Evolutionary conservation across 1,284 basidiomycete genomes (phyloP), one percentile per base, ranked within the genome.

Genomic region (Papiliotrema fonsecae): DNA sequence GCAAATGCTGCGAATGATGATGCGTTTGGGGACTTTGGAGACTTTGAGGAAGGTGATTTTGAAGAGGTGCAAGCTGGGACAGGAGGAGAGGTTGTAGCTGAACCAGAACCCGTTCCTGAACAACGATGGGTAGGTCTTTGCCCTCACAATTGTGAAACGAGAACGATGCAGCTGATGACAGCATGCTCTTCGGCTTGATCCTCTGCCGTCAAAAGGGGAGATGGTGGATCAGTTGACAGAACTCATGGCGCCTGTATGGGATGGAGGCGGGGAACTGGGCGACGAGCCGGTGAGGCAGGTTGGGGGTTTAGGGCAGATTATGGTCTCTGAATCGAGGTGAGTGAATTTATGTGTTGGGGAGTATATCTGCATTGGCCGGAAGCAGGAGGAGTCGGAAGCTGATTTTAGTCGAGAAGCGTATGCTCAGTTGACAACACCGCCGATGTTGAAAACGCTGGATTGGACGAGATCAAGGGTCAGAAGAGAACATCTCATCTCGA

Each of bases 401-500:
- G 27, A 32, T 22, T 13, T 30, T 68, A 91, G 88, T 67, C 88
- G 88, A 45, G 78, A 84, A 54, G 72, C 88, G 44, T 88, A 88
- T 73, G 81, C 83, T 47, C 78, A 80, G 53, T 84, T 56, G 76
- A 70, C 67, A 1, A 67, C 67, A 5, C 58, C 71, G 2, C 69
- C 75, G 1, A 61, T 71, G 9, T 81, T 84, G 43, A 72, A 85
- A 67, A 85, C 88, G 14, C 83, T 90, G 41, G 92, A 88, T 63
- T 96, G 91, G 91, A 89, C 84, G 48, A 82, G 89, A 36, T 92
- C 89, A 43, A 81, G 86, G 39, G 88, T 88, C 61, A 81, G 91
- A 49, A 77, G 89, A 42, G 87, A 91, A 63, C 88, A 94, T 61
- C 78, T 96, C 36, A 90, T 93, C 54, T 77, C 87, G 13, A 81